Base-by-base conservation (phyloP, 106 monocot species). In the Triglochin maritima region DNA sequence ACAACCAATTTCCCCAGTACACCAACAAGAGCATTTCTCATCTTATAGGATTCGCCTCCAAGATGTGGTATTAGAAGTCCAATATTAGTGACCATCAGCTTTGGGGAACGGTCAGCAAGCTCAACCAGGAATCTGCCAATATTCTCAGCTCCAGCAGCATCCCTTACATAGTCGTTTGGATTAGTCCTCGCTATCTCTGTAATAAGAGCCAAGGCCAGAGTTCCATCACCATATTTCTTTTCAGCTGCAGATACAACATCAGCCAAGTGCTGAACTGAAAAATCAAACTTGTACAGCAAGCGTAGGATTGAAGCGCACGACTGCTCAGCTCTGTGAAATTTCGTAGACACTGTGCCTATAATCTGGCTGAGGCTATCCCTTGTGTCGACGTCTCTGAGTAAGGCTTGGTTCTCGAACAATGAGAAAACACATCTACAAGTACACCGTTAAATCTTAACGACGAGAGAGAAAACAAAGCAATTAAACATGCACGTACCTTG, bases 31-130 rank as follows among this genome's bases (percentile, higher is more conserved):
- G 84, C 81, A 74, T 89, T 98, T 59, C 98, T 80, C 57, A 98
- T 98, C 74, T 92, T 98, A 62, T 88, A 98, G 14, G 98, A 98
- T 44, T 98, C 98, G 12, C 98, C 98, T n/a, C 98, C 92, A 75
- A 98, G 92, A 73, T 92, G 98, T 58, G 98, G 88, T 17, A 88
- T 74, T 58, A 98, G 69, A 59, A 98, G 69, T 1, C 98, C 98
- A 14, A 92, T 64, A 79, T 98, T 98, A 7, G 84, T 98, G 9
- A 86, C 84, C 66, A 98, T 74, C 12, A 98, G 54, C 77, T 82
- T 92, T 66, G 98, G 92, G 4, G 84, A 78, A 2, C 74, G 64
- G 42, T 82, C 82, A 68, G 98, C 81, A 58, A 98, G 82, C 74
- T 98, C 98, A 48, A 98, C 85, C 6, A 92, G 78, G 73, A 98